These are phyloP conservation scores for Nicotiana rustica DNA, from an alignment of 305 asterid genomes.

Conservation along the genomic window DNA sequence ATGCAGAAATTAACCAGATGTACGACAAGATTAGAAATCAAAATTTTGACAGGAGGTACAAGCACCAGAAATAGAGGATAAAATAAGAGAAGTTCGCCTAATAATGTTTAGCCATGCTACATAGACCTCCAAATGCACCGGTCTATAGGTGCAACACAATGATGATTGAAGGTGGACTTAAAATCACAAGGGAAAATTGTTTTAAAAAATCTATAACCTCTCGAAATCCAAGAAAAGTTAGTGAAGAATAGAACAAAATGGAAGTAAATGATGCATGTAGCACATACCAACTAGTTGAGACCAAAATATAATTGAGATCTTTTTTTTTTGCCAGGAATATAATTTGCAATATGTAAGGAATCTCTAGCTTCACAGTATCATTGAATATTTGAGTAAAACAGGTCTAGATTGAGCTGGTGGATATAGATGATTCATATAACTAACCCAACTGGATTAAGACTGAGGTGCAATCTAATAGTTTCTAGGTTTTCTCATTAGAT, in stretches of 20 bases:
- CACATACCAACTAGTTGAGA: slow-evolving; percentile 1
- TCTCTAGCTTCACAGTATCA: not conserved
- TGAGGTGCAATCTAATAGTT: not conserved
- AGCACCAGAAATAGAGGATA: not conserved
- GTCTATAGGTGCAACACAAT: not conserved
- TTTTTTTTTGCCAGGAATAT: not conserved
- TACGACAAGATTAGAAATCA: not conserved
- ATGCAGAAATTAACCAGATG: not conserved
- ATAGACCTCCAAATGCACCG: slow-evolving; percentile 5
- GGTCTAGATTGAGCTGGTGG: not conserved
- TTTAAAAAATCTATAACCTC: not conserved
- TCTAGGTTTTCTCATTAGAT: not conserved
- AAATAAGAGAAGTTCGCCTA: not conserved
- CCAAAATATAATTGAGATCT: not conserved
- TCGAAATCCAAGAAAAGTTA: not conserved
- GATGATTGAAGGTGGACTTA: not conserved
- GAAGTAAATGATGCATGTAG: slow-evolving; percentile 4
- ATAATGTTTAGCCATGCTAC: slow-evolving; percentile 16
- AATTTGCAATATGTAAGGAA: slow-evolving; percentile 11
- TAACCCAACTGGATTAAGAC: not conserved
- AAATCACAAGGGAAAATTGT: not conserved
- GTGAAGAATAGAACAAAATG: not conserved
- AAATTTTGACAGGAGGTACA: not conserved
- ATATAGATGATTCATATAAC: slow-evolving; percentile 4
- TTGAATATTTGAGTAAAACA: not conserved